phyloP scores from a whole-genome alignment of 352 stramenopile species.

The Elongisporangium anandrum region DNA sequence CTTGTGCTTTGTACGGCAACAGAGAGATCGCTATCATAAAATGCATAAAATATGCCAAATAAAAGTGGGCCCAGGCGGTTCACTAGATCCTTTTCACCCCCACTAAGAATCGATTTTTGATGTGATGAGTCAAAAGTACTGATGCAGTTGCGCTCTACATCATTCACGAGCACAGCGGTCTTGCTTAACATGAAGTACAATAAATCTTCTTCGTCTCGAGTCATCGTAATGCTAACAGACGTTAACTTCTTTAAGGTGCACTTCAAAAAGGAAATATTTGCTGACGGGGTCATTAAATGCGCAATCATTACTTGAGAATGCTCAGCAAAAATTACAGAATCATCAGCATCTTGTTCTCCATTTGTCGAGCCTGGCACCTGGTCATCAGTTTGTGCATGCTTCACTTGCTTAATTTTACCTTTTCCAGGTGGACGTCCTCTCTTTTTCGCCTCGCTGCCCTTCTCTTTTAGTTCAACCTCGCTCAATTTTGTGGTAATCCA shows the following conservation, averaged over 20 bases:
- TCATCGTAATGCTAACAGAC: background rate
- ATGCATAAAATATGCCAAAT: constrained; percentile 14
- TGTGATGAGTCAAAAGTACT: constrained; percentile 9
- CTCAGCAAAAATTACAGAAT: constrained; percentile 11
- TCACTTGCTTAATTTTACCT: constrained; percentile 4
- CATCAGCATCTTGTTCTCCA: constrained; percentile 4
- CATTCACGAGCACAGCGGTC: constrained; percentile 5
- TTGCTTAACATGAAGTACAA: constrained; percentile 15
- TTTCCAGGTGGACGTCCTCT: constrained; percentile 10
- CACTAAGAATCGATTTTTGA: constrained; percentile 9
- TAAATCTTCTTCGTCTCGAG: constrained; percentile 16
- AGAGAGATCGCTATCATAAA: background rate
- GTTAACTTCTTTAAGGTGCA: constrained; percentile 9
- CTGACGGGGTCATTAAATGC: constrained; percentile 10
- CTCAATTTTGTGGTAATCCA: constrained; percentile 19
- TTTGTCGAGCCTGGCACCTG: constrained; percentile 1
- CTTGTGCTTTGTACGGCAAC: background rate
- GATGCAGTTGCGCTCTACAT: constrained; percentile 9
- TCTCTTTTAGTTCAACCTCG: constrained; percentile 9
- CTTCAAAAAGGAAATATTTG: constrained; percentile 10
- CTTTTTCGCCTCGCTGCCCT: constrained; percentile 5
- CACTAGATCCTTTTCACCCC: constrained; percentile 10
- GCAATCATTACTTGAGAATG: constrained; percentile 13
- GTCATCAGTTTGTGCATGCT: background rate
- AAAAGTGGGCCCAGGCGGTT: constrained; percentile 15